Conservation (phyloP, 805 yeast genomes). For the Maudiozyma barnettii region DNA sequence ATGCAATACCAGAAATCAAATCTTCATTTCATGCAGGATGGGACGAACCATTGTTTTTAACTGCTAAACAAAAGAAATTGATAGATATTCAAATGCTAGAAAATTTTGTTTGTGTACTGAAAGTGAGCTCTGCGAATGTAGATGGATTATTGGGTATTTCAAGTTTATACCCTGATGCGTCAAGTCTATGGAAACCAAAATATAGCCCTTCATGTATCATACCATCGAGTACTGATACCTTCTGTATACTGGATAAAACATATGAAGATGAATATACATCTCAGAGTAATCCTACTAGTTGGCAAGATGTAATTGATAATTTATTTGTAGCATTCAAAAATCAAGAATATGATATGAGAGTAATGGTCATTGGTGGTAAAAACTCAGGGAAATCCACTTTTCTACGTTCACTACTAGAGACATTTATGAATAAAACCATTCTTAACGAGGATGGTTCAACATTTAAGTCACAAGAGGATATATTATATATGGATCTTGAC, state of each 20-base stretch:
- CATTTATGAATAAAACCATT: conserved; percentile 26
- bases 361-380: conserved; percentile 40
- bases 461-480: conserved; percentile 14
- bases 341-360: conserved; percentile 20
- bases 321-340: conserved; percentile 17
- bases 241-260: conserved; percentile 8
- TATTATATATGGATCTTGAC: conserved; percentile 63
- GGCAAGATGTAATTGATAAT: conserved; percentile 18
- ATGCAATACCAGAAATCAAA: conserved; percentile 21
- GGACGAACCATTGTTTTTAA: conserved; percentile 16
- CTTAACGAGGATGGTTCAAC: neutral
- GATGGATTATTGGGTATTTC: conserved; percentile 11
- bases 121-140: conserved; percentile 9
- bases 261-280: conserved; percentile 8
- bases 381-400: conserved; percentile 79
- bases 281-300: conserved; percentile 12
- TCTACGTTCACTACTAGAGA: conserved; percentile 44
- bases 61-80: conserved; percentile 5
- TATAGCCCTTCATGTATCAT: neutral
- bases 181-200: conserved; percentile 18
- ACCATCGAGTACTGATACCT: conserved; percentile 4
- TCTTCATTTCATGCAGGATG: conserved; percentile 28
- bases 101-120: conserved; percentile 17
- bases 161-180: conserved; percentile 13
- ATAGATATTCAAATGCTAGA: conserved; percentile 7